Evolutionary conservation across 2,329 filamentous ascomycete species (phyloP).

Genomic region (Colletotrichum godetiae): DNA sequence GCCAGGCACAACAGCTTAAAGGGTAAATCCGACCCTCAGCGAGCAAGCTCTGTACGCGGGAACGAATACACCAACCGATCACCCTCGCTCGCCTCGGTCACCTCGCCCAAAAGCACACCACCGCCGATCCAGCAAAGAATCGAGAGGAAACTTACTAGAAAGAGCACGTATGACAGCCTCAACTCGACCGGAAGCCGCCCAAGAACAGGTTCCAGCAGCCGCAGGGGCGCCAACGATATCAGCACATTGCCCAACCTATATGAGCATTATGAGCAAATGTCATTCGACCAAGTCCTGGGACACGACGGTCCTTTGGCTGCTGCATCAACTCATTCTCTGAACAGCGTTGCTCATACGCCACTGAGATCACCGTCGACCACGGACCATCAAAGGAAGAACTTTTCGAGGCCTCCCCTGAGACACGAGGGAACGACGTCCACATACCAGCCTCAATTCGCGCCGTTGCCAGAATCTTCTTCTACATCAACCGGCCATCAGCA

Average conservation of each 20-base stretch:
- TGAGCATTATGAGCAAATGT: slow-evolving; percentile 68
- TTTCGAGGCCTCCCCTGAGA: slow-evolving; percentile 12
- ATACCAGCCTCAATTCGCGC: neutral
- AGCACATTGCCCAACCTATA: slow-evolving; percentile 63
- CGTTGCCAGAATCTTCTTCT: neutral
- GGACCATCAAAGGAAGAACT: slow-evolving; percentile 9
- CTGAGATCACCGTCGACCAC: slow-evolving; percentile 24
- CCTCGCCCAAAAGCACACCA: slow-evolving; percentile 41
- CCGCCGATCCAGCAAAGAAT: slow-evolving; percentile 41
- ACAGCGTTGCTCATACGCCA: slow-evolving; percentile 3
- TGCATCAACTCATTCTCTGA: slow-evolving; percentile 9
- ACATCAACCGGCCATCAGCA: neutral
- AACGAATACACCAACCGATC: slow-evolving; percentile 53
- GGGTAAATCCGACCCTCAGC: slow-evolving; percentile 32
- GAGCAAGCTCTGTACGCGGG: slow-evolving; percentile 42
- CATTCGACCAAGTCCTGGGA: slow-evolving; percentile 55
- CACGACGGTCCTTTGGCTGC: slow-evolving; percentile 27
- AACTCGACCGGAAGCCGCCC: slow-evolving; percentile 18
- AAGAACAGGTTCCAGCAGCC: slow-evolving; percentile 30
- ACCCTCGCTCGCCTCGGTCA: slow-evolving; percentile 54
- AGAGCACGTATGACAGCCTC: slow-evolving; percentile 45
- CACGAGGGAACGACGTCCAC: neutral
- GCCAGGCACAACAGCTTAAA: slow-evolving; percentile 40
- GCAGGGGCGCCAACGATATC: slow-evolving; percentile 36
- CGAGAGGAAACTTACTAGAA: slow-evolving; percentile 47